A percentile compares a stretch with the other conserved stretches of the same genome.
Conservation (phyloP, 805 yeast genomes). For the Hanseniaspora jakobsenii region DNA sequence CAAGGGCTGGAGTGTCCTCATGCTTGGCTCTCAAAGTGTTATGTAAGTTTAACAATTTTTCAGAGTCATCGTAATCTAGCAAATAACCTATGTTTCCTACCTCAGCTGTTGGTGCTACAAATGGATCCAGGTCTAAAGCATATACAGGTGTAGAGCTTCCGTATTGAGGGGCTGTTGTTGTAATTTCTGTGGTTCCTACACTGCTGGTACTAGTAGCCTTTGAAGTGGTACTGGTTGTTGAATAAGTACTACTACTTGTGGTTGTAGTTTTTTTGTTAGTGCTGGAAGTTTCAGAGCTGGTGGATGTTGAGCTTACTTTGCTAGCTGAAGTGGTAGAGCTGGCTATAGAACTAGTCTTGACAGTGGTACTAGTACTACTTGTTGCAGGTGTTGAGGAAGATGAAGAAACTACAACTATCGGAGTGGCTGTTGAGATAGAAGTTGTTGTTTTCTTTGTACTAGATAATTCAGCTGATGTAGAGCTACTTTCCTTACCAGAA, state of each 20-base stretch:
- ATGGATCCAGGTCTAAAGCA: slow-evolving; percentile 17
- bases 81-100: slow-evolving; percentile 11
- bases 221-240: slow-evolving; percentile 20
- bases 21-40: slow-evolving; percentile 40
- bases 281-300: too few species aligned
- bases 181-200: slow-evolving; percentile 17
- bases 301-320: too few species aligned
- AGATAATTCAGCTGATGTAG: too few species aligned
- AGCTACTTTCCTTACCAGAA: too few species aligned
- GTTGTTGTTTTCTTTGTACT: not conserved
- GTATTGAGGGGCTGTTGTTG: slow-evolving; percentile 19
- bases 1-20: slow-evolving; percentile 31
- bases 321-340: too few species aligned
- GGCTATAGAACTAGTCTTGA: too few species aligned
- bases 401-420: slow-evolving; percentile 18
- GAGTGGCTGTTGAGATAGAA: slow-evolving; percentile 6
- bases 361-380: slow-evolving; percentile 17
- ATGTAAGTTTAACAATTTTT: slow-evolving; percentile 35
- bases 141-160: slow-evolving; percentile 21
- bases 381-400: slow-evolving; percentile 20
- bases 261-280: too few species aligned
- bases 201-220: slow-evolving; percentile 20
- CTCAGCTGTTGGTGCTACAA: slow-evolving; percentile 1
- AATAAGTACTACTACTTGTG: too few species aligned
- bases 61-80: slow-evolving; percentile 9